Base-by-base conservation (phyloP, 2,329 filamentous ascomycete genomes). In the Penicillium capsulatum region DNA sequence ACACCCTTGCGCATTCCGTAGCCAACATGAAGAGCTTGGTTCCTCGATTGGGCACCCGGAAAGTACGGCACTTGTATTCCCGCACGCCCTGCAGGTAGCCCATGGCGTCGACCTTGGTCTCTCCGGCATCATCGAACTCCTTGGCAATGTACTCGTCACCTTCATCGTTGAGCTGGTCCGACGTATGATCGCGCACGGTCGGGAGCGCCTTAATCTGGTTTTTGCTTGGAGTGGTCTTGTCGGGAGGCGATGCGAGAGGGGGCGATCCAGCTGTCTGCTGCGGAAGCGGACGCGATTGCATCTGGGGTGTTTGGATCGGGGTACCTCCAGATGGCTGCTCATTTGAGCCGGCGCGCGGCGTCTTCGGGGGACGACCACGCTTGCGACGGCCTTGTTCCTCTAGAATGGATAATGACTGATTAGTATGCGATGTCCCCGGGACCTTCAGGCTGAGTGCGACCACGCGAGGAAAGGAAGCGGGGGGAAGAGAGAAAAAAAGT, bases 21-120 rank as follows among this genome's bases (percentile, higher is more conserved):
- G 92, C 92, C 36, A 98, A 79, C 92, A 98, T 98, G 69, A 97
- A 98, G 4, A 97, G 77, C 67, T 96, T 96, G 51, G 94, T 84
- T 17, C 87, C 89, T 54, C 92, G 77, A 57, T 94, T 83, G 13
- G 91, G 89, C 3, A 98, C 90, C 50, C 86, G 80, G 64, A 98
- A 98, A 1, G 91, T 97, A 48, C 90, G 79, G 67, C 91, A 96
- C 63, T 86, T 82, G 70, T 96, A 98, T 59, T 91, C 84, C 54
- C 92, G 86, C 15, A 79, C 80, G 45, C 89, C 90, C 17, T 85
- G 76, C 15, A 90, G 80, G 58, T 90, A 83, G 28, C 92, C 92
- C 55, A 89, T 87, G 15, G 76, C 65, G 63, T 87, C 81, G 17
- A 96, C 90, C 73, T 98, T 98, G 65, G 87, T 89, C 71, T 98